Percentiles rank a stretch among this genome's conserved stretches.
phyloP scores from a whole-genome alignment of 306 rosid genomes.

The Benincasa hispida region DNA sequence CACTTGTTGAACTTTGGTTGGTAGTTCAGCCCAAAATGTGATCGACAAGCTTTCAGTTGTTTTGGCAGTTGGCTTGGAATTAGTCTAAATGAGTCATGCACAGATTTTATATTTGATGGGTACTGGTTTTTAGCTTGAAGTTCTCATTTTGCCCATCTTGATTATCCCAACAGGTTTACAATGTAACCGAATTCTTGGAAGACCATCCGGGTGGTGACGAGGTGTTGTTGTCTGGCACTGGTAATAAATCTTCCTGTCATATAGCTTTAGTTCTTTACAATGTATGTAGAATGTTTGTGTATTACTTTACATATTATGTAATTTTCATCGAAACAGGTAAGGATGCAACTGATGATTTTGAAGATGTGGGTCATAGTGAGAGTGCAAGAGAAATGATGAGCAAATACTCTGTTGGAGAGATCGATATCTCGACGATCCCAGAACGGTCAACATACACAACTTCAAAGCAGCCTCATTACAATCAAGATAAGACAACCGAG shows the following conservation, averaged over 20 bases:
- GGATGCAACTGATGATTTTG: slow-evolving; percentile 56
- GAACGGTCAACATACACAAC: slow-evolving; percentile 16
- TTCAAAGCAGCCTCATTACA: slow-evolving; percentile 40
- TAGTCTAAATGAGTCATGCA: not conserved
- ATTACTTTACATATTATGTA: not conserved
- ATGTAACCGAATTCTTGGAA: slow-evolving; percentile 39
- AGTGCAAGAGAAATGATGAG: slow-evolving; percentile 37
- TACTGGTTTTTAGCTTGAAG: not conserved
- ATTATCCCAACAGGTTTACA: slow-evolving; percentile 26
- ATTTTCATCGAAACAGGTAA: slow-evolving; percentile 16
- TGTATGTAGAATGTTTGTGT: not conserved
- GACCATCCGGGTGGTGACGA: slow-evolving; percentile 52
- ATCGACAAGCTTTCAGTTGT: not conserved
- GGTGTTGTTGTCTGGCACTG: slow-evolving; percentile 37
- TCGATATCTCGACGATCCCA: slow-evolving; percentile 31
- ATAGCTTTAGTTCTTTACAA: not conserved
- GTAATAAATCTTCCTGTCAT: slow-evolving; percentile 4
- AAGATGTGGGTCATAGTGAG: slow-evolving; percentile 44
- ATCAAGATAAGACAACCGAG: slow-evolving; percentile 41
- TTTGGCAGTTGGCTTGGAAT: not conserved
- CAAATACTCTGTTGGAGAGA: slow-evolving; percentile 29
- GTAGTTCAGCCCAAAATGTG: not conserved
- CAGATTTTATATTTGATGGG: not conserved
- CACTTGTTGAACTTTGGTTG: not conserved
- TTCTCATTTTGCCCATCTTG: not conserved